A percentile compares a stretch with the other conserved stretches of the same genome.
Evolutionary conservation across 257 asterid species (phyloP).

Genomic region (Thymus quinquecostatus): DNA sequence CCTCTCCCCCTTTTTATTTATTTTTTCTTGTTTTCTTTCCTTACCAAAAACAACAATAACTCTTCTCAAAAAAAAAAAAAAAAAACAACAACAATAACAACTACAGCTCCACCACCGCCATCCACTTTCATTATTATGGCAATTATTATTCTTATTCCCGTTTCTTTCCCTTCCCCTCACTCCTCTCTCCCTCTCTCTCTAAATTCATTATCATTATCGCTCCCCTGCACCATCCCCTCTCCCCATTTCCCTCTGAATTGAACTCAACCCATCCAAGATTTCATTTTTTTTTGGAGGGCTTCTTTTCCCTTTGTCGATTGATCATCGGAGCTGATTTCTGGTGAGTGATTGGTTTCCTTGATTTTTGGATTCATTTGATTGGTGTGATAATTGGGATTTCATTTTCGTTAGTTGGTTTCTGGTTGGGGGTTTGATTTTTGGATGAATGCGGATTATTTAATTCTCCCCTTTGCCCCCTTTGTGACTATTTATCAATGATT

Average conservation of each 20-base stretch:
- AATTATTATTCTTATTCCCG: slow-evolving; percentile 48
- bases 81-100: slow-evolving; percentile 54
- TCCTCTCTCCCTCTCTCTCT: slow-evolving; percentile 31
- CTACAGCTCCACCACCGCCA: slow-evolving; percentile 61
- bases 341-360: slow-evolving; percentile 36
- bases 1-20: not conserved
- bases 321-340: slow-evolving; percentile 34
- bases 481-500: slow-evolving; percentile 27
- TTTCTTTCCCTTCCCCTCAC: slow-evolving; percentile 27
- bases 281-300: slow-evolving; percentile 11
- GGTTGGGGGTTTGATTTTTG: slow-evolving; percentile 30
- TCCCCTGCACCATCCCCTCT: slow-evolving; percentile 39
- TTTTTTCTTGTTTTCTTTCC: slow-evolving; percentile 29
- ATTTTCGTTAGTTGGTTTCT: slow-evolving; percentile 15
- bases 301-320: slow-evolving; percentile 3
- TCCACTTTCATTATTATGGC: slow-evolving; percentile 56
- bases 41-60: slow-evolving; percentile 60
- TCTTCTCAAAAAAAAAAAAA: no score
- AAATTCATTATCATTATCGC: slow-evolving; percentile 34
- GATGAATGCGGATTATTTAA: slow-evolving; percentile 19
- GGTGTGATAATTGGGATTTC: slow-evolving; percentile 36
- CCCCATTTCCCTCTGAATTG: slow-evolving; percentile 34
- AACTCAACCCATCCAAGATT: not conserved
- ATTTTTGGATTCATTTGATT: slow-evolving; percentile 31
- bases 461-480: slow-evolving; percentile 24